These are phyloP conservation scores for Beauveria australis DNA, from an alignment of 2,329 filamentous ascomycete species.

Conservation along the genomic window DNA sequence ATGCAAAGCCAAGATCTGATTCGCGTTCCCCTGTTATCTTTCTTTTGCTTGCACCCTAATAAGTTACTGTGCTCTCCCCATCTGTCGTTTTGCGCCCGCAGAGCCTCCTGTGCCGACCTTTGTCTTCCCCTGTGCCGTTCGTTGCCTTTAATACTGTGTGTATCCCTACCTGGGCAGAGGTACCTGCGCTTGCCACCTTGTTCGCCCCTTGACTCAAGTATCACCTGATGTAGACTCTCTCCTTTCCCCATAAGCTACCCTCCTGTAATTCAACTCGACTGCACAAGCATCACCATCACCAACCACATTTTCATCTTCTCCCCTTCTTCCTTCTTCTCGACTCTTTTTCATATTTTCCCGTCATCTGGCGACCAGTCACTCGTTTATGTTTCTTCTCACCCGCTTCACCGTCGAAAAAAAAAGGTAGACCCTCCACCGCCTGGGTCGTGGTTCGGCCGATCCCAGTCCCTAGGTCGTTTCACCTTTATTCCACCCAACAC, in stretches of 20 bases:
- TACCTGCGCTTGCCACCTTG: not conserved
- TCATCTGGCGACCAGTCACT: slow-evolving; percentile 9
- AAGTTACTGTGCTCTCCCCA: no score
- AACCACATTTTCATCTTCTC: slow-evolving; percentile 4
- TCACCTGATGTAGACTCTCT: not conserved
- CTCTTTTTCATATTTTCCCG: not conserved
- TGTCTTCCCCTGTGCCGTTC: not conserved
- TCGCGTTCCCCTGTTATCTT: not conserved
- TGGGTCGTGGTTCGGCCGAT: slow-evolving; percentile 6
- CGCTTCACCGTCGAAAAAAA: not conserved
- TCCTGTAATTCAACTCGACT: not conserved
- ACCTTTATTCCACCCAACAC: slow-evolving; percentile 8
- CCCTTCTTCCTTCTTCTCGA: not conserved
- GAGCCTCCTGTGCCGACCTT: no score
- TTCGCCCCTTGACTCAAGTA: not conserved
- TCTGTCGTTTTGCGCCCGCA: no score
- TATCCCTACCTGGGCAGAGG: not conserved
- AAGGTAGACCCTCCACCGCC: not conserved
- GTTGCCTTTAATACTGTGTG: not conserved
- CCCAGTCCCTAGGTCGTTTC: slow-evolving; percentile 7
- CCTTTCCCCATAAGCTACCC: not conserved
- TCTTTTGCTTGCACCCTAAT: not conserved
- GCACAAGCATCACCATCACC: not conserved
- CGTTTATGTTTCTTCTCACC: slow-evolving; percentile 8
- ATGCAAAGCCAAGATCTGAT: slow-evolving; percentile 4